Conservation (phyloP, 1,139 yeast species). For the Saccharomyces uvarum region DNA sequence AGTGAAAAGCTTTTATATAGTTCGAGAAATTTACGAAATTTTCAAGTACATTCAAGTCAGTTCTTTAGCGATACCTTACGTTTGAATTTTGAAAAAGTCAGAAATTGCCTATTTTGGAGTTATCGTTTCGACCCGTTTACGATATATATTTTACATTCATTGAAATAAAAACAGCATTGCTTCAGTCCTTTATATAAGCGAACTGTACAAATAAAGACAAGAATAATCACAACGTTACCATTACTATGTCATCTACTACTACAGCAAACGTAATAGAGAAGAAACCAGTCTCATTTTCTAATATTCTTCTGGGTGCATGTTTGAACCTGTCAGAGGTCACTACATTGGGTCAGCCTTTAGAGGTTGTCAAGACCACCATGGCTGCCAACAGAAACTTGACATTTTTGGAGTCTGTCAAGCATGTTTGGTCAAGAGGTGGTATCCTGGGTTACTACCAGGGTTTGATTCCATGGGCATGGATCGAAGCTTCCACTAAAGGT, state of each 20-base stretch:
- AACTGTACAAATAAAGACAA: background rate
- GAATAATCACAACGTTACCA: background rate
- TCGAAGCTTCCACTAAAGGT: constrained; percentile 98
- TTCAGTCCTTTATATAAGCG: background rate
- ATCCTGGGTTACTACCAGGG: constrained; percentile 90
- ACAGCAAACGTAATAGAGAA: constrained; percentile 36
- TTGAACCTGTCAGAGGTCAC: constrained; percentile 88
- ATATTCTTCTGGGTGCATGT: constrained; percentile 89
- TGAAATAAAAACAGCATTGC: background rate
- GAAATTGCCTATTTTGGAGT: background rate
- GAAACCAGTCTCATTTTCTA: constrained; percentile 82
- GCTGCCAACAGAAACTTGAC: constrained; percentile 83
- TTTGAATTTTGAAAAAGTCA: background rate
- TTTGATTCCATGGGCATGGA: constrained; percentile 98
- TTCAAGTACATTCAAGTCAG: background rate
- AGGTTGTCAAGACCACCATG: constrained; percentile 94
- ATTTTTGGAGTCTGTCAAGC: constrained; percentile 57
- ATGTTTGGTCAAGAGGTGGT: constrained; percentile 93
- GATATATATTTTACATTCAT: background rate
- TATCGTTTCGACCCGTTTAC: background rate
- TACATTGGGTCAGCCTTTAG: constrained; percentile 92
- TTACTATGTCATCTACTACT: background rate
- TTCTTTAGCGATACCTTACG: background rate
- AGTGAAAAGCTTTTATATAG: background rate
- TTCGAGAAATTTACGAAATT: background rate